Evolutionary conservation across 2,329 filamentous ascomycete species (phyloP).

Genomic region (Sporothrix mexicana): DNA sequence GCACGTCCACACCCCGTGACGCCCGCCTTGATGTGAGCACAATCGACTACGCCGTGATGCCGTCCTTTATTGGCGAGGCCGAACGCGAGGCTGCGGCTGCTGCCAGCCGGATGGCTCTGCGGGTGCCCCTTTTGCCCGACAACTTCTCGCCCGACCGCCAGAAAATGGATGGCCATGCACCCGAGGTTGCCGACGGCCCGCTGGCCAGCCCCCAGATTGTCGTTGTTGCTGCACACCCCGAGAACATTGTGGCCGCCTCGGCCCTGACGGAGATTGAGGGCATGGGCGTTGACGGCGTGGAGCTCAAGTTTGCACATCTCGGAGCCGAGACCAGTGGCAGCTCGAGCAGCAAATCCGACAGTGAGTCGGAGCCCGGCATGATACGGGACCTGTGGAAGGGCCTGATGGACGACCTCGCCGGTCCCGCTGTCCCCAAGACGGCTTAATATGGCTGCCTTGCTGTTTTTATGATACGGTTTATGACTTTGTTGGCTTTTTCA

Average conservation of each 20-base stretch:
- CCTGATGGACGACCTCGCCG: constrained; percentile 45
- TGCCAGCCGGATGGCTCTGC: constrained; percentile 47
- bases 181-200: constrained; percentile 52
- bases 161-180: constrained; percentile 49
- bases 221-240: constrained; percentile 63
- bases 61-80: constrained; percentile 43
- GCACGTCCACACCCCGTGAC: constrained; percentile 52
- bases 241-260: constrained; percentile 54
- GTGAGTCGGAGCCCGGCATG: constrained; percentile 49
- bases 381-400: constrained; percentile 62
- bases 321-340: background rate
- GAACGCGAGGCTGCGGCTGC: constrained; percentile 41
- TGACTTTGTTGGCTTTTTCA: constrained; percentile 20
- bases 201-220: constrained; percentile 54
- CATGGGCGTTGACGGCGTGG: constrained; percentile 61
- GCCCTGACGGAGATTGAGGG: constrained; percentile 64
- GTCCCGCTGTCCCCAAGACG: constrained; percentile 24
- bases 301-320: constrained; percentile 60
- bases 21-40: constrained; percentile 45
- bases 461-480: background rate
- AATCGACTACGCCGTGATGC: constrained; percentile 62
- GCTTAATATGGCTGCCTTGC: background rate
- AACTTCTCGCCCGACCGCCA: constrained; percentile 57
- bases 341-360: background rate
- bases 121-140: constrained; percentile 66